Percentiles rank a stretch among this genome's conserved stretches.
phyloP scores from a whole-genome alignment of 305 asterid species.

The Stenogyne calaminthoides region DNA sequence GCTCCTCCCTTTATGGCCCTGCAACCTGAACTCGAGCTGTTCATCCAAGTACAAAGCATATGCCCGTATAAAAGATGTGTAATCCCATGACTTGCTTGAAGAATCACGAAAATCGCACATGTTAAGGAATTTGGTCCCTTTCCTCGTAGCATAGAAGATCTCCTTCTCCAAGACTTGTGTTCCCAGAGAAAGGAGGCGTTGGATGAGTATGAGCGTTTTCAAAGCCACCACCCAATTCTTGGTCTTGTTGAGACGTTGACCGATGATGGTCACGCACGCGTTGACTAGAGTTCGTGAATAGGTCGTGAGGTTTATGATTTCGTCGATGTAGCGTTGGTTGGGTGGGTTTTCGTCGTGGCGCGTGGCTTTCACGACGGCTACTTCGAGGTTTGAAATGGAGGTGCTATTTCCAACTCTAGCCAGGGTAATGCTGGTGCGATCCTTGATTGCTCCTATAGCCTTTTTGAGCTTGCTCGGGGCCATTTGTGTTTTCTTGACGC shows the following conservation, averaged over 20 bases:
- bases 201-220: constrained; percentile 73
- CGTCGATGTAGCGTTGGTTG: constrained; percentile 60
- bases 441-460: constrained; percentile 92
- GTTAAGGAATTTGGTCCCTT: constrained; percentile 78
- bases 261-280: constrained; percentile 54
- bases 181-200: constrained; percentile 68
- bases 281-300: constrained; percentile 57
- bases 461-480: constrained; percentile 70
- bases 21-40: constrained; percentile 72
- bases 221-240: constrained; percentile 89
- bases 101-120: constrained; percentile 73
- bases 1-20: constrained; percentile 49
- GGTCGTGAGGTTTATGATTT: constrained; percentile 60
- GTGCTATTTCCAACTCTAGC: constrained; percentile 61
- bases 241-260: constrained; percentile 79
- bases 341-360: constrained; percentile 84
- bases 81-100: constrained; percentile 63
- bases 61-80: constrained; percentile 65
- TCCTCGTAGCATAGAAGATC: constrained; percentile 67
- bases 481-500: constrained; percentile 34
- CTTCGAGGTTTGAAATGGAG: constrained; percentile 62
- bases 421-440: constrained; percentile 78
- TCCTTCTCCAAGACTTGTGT: constrained; percentile 60
- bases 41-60: constrained; percentile 78
- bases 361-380: constrained; percentile 87